Conservation (phyloP, 1,139 yeast species). For the Yamadazyma mexicana region DNA sequence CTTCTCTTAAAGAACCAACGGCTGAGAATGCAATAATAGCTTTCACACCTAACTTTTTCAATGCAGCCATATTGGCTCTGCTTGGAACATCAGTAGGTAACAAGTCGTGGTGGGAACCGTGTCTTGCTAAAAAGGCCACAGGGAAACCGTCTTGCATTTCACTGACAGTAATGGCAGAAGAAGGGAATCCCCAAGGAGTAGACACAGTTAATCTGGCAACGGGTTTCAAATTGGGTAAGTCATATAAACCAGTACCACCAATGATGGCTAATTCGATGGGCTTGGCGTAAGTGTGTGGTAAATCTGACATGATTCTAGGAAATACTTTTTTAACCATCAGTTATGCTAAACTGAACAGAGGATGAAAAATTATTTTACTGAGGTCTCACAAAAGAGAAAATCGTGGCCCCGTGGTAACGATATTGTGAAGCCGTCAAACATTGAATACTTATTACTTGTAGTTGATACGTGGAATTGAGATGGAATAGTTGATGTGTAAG, state of each 20-base stretch:
- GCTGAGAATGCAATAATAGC: slow-evolving; percentile 93
- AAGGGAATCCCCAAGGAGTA: slow-evolving; percentile 98
- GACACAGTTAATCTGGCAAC: slow-evolving; percentile 77
- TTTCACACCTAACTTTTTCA: slow-evolving; percentile 81
- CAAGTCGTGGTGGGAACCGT: slow-evolving; percentile 85
- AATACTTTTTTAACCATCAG: slow-evolving; percentile 12
- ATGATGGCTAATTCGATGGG: slow-evolving; percentile 78
- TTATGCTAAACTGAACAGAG: not conserved
- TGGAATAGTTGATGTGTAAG: too few relatives aligned
- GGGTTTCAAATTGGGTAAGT: slow-evolving; percentile 76
- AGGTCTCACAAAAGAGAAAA: not conserved
- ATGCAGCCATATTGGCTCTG: slow-evolving; percentile 93
- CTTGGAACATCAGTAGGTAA: slow-evolving; percentile 92
- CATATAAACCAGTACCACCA: slow-evolving; percentile 98
- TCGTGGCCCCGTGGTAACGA: not conserved
- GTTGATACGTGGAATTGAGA: too few relatives aligned
- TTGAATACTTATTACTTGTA: too few relatives aligned
- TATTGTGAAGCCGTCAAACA: too few relatives aligned
- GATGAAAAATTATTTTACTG: not conserved
- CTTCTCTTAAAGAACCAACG: slow-evolving; percentile 90
- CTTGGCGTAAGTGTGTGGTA: slow-evolving; percentile 40
- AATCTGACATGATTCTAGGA: slow-evolving; percentile 14
- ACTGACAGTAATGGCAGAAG: slow-evolving; percentile 89
- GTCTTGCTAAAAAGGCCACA: slow-evolving; percentile 93
- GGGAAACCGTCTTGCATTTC: slow-evolving; percentile 74